These are phyloP conservation scores for Rhizopogon hawkerae DNA, from an alignment of 1,284 basidiomycete genomes.

Conservation along the genomic window DNA sequence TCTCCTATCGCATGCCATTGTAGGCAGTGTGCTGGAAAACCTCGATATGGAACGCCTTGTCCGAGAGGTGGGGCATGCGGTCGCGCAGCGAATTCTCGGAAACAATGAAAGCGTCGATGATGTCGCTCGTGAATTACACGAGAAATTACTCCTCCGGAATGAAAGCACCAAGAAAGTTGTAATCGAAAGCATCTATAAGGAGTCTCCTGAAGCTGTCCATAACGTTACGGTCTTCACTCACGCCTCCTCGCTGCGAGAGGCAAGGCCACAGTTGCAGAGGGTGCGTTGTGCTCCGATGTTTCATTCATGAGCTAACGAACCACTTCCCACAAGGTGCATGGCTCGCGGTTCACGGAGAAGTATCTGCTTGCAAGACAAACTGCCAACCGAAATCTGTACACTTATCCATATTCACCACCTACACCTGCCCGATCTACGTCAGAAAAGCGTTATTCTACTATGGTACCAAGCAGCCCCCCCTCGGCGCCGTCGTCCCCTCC, in stretches of 20 bases:
- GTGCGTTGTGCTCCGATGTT: constrained; percentile 36
- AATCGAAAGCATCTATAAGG: constrained; percentile 94
- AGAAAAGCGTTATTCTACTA: constrained; percentile 24
- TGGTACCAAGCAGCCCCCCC: constrained; percentile 30
- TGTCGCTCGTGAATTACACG: constrained; percentile 88
- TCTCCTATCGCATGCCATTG: constrained; percentile 94
- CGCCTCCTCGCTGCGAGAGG: constrained; percentile 66
- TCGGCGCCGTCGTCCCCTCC: constrained; percentile 49
- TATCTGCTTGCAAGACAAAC: constrained; percentile 73
- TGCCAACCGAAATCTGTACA: constrained; percentile 39
- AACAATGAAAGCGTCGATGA: constrained; percentile 94
- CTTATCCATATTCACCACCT: constrained; percentile 33
- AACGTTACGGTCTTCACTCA: constrained; percentile 86
- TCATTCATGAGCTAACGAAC: not conserved
- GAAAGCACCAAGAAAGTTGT: constrained; percentile 96
- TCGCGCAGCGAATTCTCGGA: constrained; percentile 84
- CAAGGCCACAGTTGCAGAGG: constrained; percentile 72
- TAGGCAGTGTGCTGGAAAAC: constrained; percentile 94
- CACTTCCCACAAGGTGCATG: constrained; percentile 56
- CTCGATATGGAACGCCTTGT: constrained; percentile 98
- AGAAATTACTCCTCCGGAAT: constrained; percentile 83
- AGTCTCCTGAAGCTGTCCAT: constrained; percentile 79
- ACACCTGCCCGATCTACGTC: constrained; percentile 41
- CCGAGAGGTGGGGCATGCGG: constrained; percentile 86
- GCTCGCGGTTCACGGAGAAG: constrained; percentile 90